Evolutionary conservation across 2,329 filamentous ascomycete species (phyloP).

Genomic region (Thelonectria discophora): DNA sequence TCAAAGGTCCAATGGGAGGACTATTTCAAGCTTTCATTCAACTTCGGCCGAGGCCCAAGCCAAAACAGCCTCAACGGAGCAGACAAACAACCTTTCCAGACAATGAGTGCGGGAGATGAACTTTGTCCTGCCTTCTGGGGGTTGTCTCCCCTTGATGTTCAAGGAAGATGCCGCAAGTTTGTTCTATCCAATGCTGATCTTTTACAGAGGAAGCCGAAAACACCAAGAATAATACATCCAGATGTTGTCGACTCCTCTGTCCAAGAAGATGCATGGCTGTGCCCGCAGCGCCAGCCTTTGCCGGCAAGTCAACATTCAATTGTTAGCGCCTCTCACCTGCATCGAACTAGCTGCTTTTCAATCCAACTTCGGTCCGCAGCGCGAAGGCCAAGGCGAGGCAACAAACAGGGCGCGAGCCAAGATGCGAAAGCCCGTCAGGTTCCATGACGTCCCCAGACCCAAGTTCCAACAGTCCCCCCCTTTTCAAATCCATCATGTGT

Average conservation of each 20-base stretch:
- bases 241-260: background rate
- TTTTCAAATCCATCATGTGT: conserved; percentile 20
- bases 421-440: background rate
- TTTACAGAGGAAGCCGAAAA: background rate
- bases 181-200: conserved; percentile 5
- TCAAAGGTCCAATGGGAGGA: background rate
- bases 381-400: conserved; percentile 8
- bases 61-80: conserved; percentile 13
- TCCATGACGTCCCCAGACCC: conserved; percentile 18
- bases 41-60: conserved; percentile 11
- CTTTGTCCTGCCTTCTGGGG: background rate
- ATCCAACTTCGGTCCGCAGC: conserved; percentile 13
- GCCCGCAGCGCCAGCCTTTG: background rate
- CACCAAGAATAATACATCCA: too few relatives aligned
- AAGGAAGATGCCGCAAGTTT: conserved; percentile 12
- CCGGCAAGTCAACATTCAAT: conserved; percentile 15
- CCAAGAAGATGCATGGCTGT: background rate
- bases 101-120: conserved; percentile 11
- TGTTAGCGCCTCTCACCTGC: conserved; percentile 9
- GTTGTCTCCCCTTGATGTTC: background rate
- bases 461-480: background rate
- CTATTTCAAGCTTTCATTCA: conserved; percentile 1
- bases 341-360: conserved; percentile 7
- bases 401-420: conserved; percentile 5
- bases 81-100: background rate